Evolutionary conservation across 192 early-diverging fungal genomes (phyloP).

Genomic region (Umbelopsis sp.): DNA sequence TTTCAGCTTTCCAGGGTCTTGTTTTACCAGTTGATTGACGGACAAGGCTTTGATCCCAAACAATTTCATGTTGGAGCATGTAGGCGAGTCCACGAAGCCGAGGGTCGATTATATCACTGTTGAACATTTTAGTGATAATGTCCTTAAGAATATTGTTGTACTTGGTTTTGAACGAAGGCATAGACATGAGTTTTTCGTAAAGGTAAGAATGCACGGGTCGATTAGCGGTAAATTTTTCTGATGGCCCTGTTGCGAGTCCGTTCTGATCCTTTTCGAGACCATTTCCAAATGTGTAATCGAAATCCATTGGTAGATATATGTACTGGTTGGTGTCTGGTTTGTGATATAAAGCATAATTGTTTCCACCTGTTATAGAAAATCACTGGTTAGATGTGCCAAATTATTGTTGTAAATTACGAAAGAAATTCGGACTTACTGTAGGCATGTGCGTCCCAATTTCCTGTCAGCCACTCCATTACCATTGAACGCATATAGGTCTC

Average conservation of each 20-base stretch:
- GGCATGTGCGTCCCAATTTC: constrained; percentile 40
- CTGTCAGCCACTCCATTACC: constrained; percentile 40
- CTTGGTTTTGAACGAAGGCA: constrained; percentile 28
- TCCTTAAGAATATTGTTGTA: constrained; percentile 36
- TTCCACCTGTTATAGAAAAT: constrained; percentile 21
- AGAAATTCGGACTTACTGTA: constrained; percentile 23
- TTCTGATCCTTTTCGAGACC: constrained; percentile 30
- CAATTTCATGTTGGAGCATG: constrained; percentile 41
- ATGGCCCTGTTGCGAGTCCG: constrained; percentile 22
- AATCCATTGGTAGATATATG: constrained; percentile 46
- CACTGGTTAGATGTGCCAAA: neutral
- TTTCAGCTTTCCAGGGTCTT: neutral
- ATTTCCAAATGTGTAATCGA: constrained; percentile 50
- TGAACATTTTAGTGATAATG: constrained; percentile 36
- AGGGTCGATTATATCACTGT: constrained; percentile 35
- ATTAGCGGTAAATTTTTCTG: constrained; percentile 32
- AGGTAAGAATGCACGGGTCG: constrained; percentile 36
- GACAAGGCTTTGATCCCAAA: constrained; percentile 39
- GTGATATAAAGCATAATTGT: constrained; percentile 34
- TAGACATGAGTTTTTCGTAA: constrained; percentile 32
- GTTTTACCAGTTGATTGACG: constrained; percentile 12
- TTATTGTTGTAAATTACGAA: neutral
- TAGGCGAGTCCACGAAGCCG: constrained; percentile 38
- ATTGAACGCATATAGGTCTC: constrained; percentile 32
- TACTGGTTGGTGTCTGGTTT: constrained; percentile 28